Conservation (phyloP, 2,329 filamentous ascomycete genomes). For the Daldinia sp. region DNA sequence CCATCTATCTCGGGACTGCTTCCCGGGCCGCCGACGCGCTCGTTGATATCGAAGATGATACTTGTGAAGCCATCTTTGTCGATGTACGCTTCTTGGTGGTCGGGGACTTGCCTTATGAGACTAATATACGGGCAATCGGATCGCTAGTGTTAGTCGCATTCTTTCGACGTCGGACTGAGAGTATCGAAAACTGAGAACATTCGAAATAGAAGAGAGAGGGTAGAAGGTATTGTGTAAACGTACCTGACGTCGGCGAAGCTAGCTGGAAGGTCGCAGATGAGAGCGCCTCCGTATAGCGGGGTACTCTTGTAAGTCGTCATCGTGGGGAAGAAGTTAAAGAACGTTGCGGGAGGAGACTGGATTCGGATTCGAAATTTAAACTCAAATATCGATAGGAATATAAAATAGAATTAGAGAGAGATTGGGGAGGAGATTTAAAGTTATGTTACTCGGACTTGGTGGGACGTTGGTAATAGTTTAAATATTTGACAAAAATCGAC, state of each 20-base stretch:
- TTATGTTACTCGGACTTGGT: background rate
- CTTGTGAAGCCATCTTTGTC: constrained; percentile 83
- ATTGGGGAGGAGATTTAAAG: background rate
- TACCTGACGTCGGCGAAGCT: constrained; percentile 79
- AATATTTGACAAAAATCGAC: background rate
- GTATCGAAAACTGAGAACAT: background rate
- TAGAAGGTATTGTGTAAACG: constrained; percentile 11
- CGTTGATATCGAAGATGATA: constrained; percentile 89
- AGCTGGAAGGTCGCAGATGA: constrained; percentile 71
- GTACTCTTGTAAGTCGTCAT: constrained; percentile 66
- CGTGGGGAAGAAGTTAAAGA: constrained; percentile 19
- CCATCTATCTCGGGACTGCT: constrained; percentile 70
- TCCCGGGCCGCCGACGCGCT: constrained; percentile 71
- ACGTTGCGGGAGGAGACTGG: background rate
- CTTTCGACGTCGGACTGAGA: background rate
- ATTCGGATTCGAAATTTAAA: background rate
- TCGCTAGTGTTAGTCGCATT: constrained; percentile 10
- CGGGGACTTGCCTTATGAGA: constrained; percentile 77
- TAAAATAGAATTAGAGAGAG: no score
- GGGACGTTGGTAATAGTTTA: constrained; percentile 1
- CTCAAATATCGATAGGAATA: background rate
- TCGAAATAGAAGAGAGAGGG: background rate
- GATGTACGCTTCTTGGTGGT: constrained; percentile 93
- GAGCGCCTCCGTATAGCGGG: constrained; percentile 76
- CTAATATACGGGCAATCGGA: constrained; percentile 42